Base-by-base conservation (phyloP, 352 stramenopile genomes). In the Plasmopara halstedii region DNA sequence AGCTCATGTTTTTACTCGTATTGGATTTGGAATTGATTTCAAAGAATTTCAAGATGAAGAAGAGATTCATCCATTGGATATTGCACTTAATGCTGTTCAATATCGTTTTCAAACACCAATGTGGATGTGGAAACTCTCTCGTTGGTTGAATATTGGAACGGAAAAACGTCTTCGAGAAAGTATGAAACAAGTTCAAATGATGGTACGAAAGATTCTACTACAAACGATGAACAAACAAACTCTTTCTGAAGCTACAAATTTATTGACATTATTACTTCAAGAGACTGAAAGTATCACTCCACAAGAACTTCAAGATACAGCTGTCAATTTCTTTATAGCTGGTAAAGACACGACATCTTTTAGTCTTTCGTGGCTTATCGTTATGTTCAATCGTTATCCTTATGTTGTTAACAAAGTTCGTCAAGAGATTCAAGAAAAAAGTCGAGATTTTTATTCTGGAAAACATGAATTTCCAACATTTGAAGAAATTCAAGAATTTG, bases 21-120 rank as follows among this genome's bases (percentile, higher is more conserved):
- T 89, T 31, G 73, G 67, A 6, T 89, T 92, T 44, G 77, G 74
- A 17, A 58, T 84, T n/a, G 62, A 86, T 10, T 51, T 88, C 9
- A 39, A 69, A 6, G 46, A 58, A 6, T 49, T 86, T 2, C 41
- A 44, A 7, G 68, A 83, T 14, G 46, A 58, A 8, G 67, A 54
- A n/a, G 19, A 34, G 4, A 57, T 20, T 22, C 44, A 61, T 3
- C 39, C 42, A 7, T 22, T 50, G 0, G 41, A 51, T 15, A 42
- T 46, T 19, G 35, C 42, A 14, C 33, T 51, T 0, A 11, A 51
- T 23, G 53, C 46, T 9, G 38, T 64, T 20, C 35, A 50, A 42
- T 31, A 34, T 14, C 67, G 76, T 10, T 56, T 84, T 42, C 61
- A 83, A 23, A 63, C 45, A 0, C 69, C 66, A 11, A 63, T 40